These are phyloP conservation scores for Abrus pulchellus DNA, from an alignment of 306 rosid genomes.

Conservation along the genomic window DNA sequence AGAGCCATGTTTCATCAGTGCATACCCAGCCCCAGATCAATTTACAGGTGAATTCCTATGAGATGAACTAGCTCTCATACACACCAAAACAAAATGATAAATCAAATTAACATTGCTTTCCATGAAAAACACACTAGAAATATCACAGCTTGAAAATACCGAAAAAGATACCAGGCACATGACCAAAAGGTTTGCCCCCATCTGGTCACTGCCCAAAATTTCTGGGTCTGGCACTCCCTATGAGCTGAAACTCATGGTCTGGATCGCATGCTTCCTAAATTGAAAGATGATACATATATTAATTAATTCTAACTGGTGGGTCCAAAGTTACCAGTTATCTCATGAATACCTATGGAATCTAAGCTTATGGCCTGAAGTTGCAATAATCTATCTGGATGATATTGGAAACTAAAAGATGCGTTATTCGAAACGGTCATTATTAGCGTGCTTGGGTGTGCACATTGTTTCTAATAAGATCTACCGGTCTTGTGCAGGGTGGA, in stretches of 20 bases:
- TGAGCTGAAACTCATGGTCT: conserved; percentile 31
- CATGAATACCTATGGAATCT: neutral
- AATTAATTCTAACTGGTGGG: conserved; percentile 2
- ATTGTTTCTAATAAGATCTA: conserved; percentile 17
- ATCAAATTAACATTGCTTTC: conserved; percentile 18
- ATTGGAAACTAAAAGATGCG: conserved; percentile 8
- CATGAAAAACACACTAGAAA: conserved; percentile 13
- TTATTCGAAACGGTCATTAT: neutral
- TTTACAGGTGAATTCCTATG: conserved; percentile 44
- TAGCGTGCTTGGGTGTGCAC: conserved; percentile 9
- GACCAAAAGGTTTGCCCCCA: conserved; percentile 20
- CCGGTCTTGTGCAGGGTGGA: conserved; percentile 71
- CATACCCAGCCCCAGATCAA: conserved; percentile 36
- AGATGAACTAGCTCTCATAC: conserved; percentile 36
- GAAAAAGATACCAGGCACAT: neutral
- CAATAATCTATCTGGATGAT: conserved; percentile 29
- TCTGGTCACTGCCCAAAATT: neutral
- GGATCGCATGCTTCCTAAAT: conserved; percentile 17
- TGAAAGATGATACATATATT: neutral
- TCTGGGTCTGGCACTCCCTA: conserved; percentile 22
- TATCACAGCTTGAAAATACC: neutral
- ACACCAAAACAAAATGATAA: conserved; percentile 23
- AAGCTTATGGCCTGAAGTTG: conserved; percentile 12
- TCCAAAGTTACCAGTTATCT: neutral
- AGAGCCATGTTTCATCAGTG: conserved; percentile 41